Evolutionary conservation across 148 eudicot species (phyloP), one percentile per base, ranked within the genome.

Genomic region (Polygonum aviculare): DNA sequence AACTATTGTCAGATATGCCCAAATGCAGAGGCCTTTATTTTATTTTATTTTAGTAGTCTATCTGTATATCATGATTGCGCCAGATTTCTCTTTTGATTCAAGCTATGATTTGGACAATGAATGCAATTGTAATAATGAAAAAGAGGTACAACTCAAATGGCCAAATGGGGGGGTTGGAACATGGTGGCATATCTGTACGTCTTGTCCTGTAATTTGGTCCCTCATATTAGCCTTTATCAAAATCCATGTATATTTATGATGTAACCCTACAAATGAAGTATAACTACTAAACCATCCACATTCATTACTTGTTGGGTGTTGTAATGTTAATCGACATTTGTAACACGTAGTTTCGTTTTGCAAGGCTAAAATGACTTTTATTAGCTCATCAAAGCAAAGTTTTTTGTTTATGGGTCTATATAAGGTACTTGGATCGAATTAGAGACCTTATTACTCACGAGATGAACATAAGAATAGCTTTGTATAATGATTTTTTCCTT

Each of bases 61-160:
- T 35, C 41, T 65, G 70, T 33, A 65, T 35, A 65, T 35, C 14
- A 65, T 35, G 39, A 65, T 65, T 33, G 35, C 4, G 19, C 18
- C 40, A 6, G 8, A 11, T 3, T 65, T 35, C 40, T 1, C 18
- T 10, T 31, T 31, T 65, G 70, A 65, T 65, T 35, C 22, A 12
- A 19, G 41, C 12, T 65, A 65, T 65, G 40, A 65, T 65, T 33
- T 33, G 8, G 40, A 41, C 70, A 65, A 65, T 65, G 12, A 65
- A 65, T 65, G 70, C 40, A 65, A 12, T 65, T 12, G 41, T 41
- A 65, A 65, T 65, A 65, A 65, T 65, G 70, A 65, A 41, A 65
- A 12, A 35, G 70, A 65, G 70, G 41, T 65, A 65, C 70, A 65
- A 65, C 41, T 65, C 70, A 65, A 65, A 57, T 57, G 33, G 31